Base-by-base conservation (phyloP, 345 rosid species). In the Pugionium cornutum region DNA sequence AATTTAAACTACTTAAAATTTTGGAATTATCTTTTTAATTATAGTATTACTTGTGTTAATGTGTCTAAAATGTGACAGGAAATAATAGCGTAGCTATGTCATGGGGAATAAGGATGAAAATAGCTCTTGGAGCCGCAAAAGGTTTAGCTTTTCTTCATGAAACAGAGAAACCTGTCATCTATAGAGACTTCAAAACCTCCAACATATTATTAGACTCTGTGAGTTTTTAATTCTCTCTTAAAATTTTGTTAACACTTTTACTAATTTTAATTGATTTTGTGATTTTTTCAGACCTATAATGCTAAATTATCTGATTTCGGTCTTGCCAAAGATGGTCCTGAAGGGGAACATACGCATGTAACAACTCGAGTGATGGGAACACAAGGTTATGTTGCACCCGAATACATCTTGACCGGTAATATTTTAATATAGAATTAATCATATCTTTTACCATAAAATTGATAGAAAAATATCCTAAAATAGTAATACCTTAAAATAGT, bases 141-240 rank as follows among this genome's bases (percentile, higher is more conserved):
- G 96, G 97, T 32, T 67, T 90, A 9, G 96, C 83, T 44, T 88
- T 90, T 68, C 89, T 90, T 7, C 97, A 90, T 58, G 87, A 77
- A 68, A 77, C 73, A 10, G 86, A 88, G 35, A 84, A 80, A 62
- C 96, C 92, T 1, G 89, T 90, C 33, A 90, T 88, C 50, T 88
- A 74, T 68, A 52, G 96, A 11, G 96, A 91, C 70, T 88, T 91
- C 27, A 91, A 91, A 64, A 63, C 97, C 61, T 88, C 96, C 4
- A 88, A 91, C 61, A 79, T 91, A 53, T 62, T 88, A 46, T 28
- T 91, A 45, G 92, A 91, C 70, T 67, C 85, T 3, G 96, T 91
- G 70, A 78, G 84, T 66, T 32, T 27, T n/a, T 40, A 0, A 0
- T 39, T 0, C 2, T n/a, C 7, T 39, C 4, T 45, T 27, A 26